Conservation (phyloP, 2,329 filamentous ascomycete species). For the Salinomyces thailandicus region DNA sequence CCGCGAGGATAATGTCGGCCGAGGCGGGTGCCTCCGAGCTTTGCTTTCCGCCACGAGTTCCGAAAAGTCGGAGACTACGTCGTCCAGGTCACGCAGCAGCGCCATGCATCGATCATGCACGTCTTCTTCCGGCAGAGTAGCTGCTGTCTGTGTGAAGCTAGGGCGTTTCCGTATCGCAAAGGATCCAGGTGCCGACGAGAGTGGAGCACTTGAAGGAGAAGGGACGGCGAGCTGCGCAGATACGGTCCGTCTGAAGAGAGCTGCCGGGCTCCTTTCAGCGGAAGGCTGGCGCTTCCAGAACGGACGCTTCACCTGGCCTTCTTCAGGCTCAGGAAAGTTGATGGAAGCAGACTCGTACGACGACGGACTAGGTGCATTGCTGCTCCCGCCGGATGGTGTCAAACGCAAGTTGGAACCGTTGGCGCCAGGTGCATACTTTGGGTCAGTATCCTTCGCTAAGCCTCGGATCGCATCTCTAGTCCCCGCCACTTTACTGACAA, state of each 20-base stretch:
- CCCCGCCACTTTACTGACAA: conserved; percentile 78
- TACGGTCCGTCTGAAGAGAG: conserved; percentile 38
- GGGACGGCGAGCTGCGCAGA: conserved; percentile 45
- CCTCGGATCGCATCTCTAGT: conserved; percentile 80
- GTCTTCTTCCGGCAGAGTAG: conserved; percentile 31
- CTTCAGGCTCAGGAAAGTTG: conserved; percentile 24
- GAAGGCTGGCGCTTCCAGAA: conserved; percentile 92
- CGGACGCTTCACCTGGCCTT: conserved; percentile 50
- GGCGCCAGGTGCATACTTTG: conserved; percentile 41
- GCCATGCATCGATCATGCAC: conserved; percentile 75
- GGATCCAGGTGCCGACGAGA: conserved; percentile 26
- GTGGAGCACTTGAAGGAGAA: conserved; percentile 23
- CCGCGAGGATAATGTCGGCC: conserved; percentile 34
- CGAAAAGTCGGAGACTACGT: conserved; percentile 73
- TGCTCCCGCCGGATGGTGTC: conserved; percentile 18
- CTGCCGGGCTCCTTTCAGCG: conserved; percentile 30
- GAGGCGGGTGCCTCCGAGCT: conserved; percentile 53
- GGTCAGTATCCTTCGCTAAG: conserved; percentile 73
- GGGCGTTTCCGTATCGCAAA: conserved; percentile 28
- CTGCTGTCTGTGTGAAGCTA: conserved; percentile 8
- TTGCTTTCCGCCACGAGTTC: conserved; percentile 68
- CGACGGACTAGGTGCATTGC: conserved; percentile 28
- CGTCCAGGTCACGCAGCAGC: conserved; percentile 74
- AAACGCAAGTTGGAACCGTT: conserved; percentile 27
- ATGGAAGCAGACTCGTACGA: conserved; percentile 22